Evolutionary conservation across 305 asterid genomes (phyloP), one percentile per base, ranked within the genome.

Genomic region (Solanum hybrid): DNA sequence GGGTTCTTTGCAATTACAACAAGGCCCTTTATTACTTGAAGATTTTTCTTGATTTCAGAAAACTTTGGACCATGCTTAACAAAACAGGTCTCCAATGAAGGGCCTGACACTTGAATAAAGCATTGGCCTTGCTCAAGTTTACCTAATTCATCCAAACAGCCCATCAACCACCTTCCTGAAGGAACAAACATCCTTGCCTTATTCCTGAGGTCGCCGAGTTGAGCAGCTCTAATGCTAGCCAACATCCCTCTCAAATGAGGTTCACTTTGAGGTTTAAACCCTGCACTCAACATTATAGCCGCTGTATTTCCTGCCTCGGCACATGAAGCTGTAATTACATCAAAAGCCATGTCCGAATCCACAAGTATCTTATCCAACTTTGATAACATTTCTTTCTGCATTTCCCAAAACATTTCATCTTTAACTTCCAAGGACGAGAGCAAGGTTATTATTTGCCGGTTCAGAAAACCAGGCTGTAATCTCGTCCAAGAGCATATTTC

Each of bases 401-500:
- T 96, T 78, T 92, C 90, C 98, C 98, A 94, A 89, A 97, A 97
- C 78, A 93, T 87, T 24, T 88, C 89, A 89, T 96, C 97, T 34
- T 76, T 57, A 35, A 97, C 98, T 24, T 89, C 94, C 93, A 97
- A 93, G 77, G 99, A 95, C 67, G 99, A 96, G 78, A 97, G 97
- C 26, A 97, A 94, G 28, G 97, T 96, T 79, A 97, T 71, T 76
- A 97, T 96, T 92, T 97, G 99, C 51, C 99, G 93, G 90, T 97
- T 96, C 89, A 97, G 94, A 90, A 96, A 97, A 76, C 99, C 99
- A 8, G 99, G 97, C 93, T 96, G 99, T 88, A 94, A 95, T 73
- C 97, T 91, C 28, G 99, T 92, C 99, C 99, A 97, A 29, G 98
- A 95, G 92, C 99, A 97, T 37, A 97, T 97, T 92, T 97, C 99